These are phyloP conservation scores for Globisporangium alternatum DNA, from an alignment of 352 stramenopile genomes.

Conservation along the genomic window DNA sequence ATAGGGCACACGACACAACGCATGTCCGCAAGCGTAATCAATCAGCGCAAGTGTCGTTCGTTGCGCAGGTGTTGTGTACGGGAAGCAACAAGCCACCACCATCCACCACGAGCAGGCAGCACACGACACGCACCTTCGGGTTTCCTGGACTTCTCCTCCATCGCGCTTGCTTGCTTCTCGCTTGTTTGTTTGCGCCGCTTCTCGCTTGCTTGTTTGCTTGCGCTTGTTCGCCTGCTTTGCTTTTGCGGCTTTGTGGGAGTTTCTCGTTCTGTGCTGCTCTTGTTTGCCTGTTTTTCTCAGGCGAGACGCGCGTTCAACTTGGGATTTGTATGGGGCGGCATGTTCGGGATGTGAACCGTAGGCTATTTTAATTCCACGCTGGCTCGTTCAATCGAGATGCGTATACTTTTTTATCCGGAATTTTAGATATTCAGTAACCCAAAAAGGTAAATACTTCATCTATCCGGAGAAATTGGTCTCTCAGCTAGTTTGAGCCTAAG, in stretches of 20 bases:
- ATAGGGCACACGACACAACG: background rate
- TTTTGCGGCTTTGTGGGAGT: background rate
- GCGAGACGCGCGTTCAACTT: background rate
- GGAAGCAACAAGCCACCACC: background rate
- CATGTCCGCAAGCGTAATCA: background rate
- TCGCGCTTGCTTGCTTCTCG: slow-evolving; percentile 25
- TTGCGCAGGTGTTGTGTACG: background rate
- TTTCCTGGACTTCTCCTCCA: slow-evolving; percentile 87
- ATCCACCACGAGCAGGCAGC: background rate
- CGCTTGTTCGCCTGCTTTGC: slow-evolving; percentile 6
- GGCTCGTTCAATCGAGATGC: background rate
- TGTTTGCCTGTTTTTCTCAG: slow-evolving; percentile 16
- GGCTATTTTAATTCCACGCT: slow-evolving; percentile 13
- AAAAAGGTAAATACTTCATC: too few species aligned
- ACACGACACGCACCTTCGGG: slow-evolving; percentile 52
- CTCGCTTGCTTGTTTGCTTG: slow-evolving; percentile 16
- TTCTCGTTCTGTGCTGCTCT: slow-evolving; percentile 10
- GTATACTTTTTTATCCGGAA: too few species aligned
- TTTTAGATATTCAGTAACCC: too few species aligned
- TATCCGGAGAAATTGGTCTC: too few species aligned
- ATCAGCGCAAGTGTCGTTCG: background rate
- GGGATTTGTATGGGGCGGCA: slow-evolving; percentile 4
- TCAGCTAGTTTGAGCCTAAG: too few species aligned
- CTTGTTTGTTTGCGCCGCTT: slow-evolving; percentile 10
- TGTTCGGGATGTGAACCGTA: too few species aligned